These are phyloP conservation scores for Fallopia convolvulus DNA, from an alignment of 148 eudicot genomes.

Conservation along the genomic window DNA sequence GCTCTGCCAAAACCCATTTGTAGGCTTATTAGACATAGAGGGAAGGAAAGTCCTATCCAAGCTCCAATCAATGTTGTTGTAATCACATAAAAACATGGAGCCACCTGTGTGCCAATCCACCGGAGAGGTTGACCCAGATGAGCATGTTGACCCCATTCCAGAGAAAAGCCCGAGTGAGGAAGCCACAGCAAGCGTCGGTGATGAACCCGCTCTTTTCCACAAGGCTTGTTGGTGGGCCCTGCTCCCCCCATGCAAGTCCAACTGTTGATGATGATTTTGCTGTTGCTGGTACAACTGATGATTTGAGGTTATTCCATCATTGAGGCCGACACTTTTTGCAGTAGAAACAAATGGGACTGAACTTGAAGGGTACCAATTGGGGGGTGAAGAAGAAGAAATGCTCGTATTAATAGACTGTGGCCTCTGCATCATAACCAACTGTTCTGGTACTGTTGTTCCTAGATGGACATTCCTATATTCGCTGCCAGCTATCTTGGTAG, in stretches of 20 bases:
- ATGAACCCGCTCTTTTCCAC: slow-evolving; percentile 38
- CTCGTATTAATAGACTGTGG: slow-evolving; percentile 46
- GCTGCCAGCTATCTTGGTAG: slow-evolving; percentile 48
- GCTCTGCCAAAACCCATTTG: slow-evolving; percentile 35
- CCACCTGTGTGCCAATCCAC: slow-evolving; percentile 85
- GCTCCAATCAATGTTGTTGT: slow-evolving; percentile 82
- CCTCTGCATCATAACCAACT: slow-evolving; percentile 76
- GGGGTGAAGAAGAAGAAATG: slow-evolving; percentile 54
- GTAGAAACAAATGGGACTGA: slow-evolving; percentile 40
- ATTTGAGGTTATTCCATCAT: slow-evolving; percentile 31
- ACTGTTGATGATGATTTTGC: neutral
- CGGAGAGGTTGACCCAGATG: slow-evolving; percentile 64
- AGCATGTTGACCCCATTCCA: slow-evolving; percentile 45
- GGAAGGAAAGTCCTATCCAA: slow-evolving; percentile 35
- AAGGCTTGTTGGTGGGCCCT: slow-evolving; percentile 20
- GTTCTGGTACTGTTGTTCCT: slow-evolving; percentile 59
- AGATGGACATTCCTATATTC: slow-evolving; percentile 59
- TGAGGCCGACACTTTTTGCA: slow-evolving; percentile 40
- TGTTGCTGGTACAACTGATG: slow-evolving; percentile 17
- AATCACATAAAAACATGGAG: slow-evolving; percentile 53
- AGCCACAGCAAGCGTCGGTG: slow-evolving; percentile 64
- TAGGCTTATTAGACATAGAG: slow-evolving; percentile 21
- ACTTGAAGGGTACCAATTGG: slow-evolving; percentile 52
- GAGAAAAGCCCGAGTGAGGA: slow-evolving; percentile 87
- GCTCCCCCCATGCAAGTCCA: slow-evolving; percentile 34